Conservation (phyloP, 805 yeast genomes). For the Aciculoconidium aculeatum region DNA sequence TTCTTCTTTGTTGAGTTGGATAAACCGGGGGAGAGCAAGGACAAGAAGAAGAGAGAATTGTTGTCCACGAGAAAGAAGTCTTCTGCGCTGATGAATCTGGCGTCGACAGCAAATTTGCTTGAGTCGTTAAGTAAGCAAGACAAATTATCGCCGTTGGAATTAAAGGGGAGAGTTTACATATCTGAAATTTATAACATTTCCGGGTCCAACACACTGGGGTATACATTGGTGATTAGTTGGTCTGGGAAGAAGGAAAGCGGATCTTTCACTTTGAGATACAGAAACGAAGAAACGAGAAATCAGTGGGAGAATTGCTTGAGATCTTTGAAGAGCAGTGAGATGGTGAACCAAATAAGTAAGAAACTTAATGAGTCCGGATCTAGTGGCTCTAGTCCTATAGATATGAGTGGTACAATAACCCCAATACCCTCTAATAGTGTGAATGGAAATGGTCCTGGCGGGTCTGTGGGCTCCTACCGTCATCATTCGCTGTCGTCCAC, state of each 20-base stretch:
- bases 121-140: conserved; percentile 28
- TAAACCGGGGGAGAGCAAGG: conserved; percentile 14
- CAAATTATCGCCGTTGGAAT: conserved; percentile 35
- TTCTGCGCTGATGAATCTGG: conserved; percentile 35
- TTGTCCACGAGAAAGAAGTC: conserved; percentile 48
- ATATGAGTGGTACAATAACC: too few relatives aligned
- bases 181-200: conserved; percentile 48
- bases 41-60: conserved; percentile 32
- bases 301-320: conserved; percentile 77
- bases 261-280: conserved; percentile 72
- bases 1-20: conserved; percentile 39
- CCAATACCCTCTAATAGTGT: too few relatives aligned
- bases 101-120: conserved; percentile 27
- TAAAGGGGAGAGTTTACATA: conserved; percentile 79
- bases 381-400: too few relatives aligned
- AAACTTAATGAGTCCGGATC: too few relatives aligned
- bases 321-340: conserved; percentile 37
- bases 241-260: conserved; percentile 86
- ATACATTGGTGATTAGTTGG: conserved; percentile 66
- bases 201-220: conserved; percentile 38
- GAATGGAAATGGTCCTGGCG: conserved; percentile 3
- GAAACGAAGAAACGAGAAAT: conserved; percentile 73
- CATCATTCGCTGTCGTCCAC: conserved; percentile 40
- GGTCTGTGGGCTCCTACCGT: conserved; percentile 19
- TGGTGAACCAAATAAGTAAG: conserved; percentile 33